These are phyloP conservation scores for Blumeriella jaapii DNA, from an alignment of 2,329 filamentous ascomycete genomes.

Conservation along the genomic window DNA sequence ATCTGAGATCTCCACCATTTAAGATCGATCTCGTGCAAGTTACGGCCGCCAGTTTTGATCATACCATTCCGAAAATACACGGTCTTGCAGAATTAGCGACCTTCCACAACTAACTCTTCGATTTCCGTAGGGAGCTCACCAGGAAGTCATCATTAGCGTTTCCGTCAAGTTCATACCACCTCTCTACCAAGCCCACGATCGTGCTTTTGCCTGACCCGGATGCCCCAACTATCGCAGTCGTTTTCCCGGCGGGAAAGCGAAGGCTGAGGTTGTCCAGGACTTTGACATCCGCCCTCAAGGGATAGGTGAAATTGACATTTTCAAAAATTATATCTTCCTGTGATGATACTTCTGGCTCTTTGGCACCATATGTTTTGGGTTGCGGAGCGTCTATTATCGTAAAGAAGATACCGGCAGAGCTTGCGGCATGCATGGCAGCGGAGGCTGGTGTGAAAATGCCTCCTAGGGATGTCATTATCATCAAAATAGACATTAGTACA, in stretches of 20 bases:
- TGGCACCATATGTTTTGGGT: conserved; percentile 31
- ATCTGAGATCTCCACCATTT: conserved; percentile 51
- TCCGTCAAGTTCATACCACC: conserved; percentile 54
- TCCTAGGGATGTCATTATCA: conserved; percentile 31
- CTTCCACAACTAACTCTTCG: neutral
- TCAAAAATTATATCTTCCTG: conserved; percentile 48
- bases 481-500: conserved; percentile 9
- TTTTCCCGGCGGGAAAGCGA: conserved; percentile 40
- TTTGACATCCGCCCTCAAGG: conserved; percentile 51
- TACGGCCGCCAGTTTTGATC: conserved; percentile 41
- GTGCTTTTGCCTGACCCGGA: conserved; percentile 68
- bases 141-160: conserved; percentile 18
- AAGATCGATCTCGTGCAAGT: conserved; percentile 46
- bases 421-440: conserved; percentile 30
- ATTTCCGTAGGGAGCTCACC: conserved; percentile 7
- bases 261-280: conserved; percentile 39
- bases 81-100: conserved; percentile 10
- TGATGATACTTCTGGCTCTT: conserved; percentile 36
- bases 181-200: conserved; percentile 57
- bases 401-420: conserved; percentile 30
- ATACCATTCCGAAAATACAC: conserved; percentile 29
- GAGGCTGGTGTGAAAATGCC: conserved; percentile 37
- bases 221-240: conserved; percentile 63
- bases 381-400: conserved; percentile 29
- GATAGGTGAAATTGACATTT: conserved; percentile 62